phyloP scores from a whole-genome alignment of 202 grass and related monocot species.

The Zizania palustris region DNA sequence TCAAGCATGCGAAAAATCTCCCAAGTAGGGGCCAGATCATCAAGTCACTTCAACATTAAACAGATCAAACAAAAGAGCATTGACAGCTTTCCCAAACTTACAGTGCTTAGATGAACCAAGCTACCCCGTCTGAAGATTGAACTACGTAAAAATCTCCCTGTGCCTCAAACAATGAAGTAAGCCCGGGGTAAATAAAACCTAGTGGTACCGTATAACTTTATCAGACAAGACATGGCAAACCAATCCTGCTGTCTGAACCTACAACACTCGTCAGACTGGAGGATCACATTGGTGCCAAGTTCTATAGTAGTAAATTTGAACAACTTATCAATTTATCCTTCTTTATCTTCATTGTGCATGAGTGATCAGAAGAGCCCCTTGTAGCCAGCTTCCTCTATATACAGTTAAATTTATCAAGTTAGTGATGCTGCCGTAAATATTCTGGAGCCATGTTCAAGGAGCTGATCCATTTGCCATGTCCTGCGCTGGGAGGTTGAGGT shows the following conservation, averaged over 20 bases:
- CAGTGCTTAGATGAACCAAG: constrained; percentile 4
- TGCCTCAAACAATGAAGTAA: background rate
- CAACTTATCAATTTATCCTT: constrained; percentile 13
- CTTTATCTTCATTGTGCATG: background rate
- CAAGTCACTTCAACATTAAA: background rate
- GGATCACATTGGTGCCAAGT: constrained; percentile 2
- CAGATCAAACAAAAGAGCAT: background rate
- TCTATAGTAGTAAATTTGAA: constrained; percentile 7
- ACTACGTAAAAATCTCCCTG: constrained; percentile 22
- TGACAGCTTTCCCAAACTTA: background rate
- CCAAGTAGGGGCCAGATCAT: background rate
- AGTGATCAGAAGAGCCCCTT: background rate
- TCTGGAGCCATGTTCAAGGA: constrained; percentile 9
- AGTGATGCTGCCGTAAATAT: constrained; percentile 18
- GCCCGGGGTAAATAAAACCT: constrained; percentile 29
- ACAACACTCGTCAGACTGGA: background rate
- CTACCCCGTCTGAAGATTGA: constrained; percentile 22
- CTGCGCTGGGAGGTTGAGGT: constrained; percentile 51
- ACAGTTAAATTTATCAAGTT: constrained; percentile 46
- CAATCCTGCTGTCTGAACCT: constrained; percentile 17
- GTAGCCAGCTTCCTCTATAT: constrained; percentile 31
- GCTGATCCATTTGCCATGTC: background rate
- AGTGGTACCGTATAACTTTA: constrained; percentile 2
- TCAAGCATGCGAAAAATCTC: too few relatives aligned
- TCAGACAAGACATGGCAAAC: constrained; percentile 18